These are phyloP conservation scores for Zea luxurians DNA, from an alignment of 176 grass and related monocot species.

Conservation along the genomic window DNA sequence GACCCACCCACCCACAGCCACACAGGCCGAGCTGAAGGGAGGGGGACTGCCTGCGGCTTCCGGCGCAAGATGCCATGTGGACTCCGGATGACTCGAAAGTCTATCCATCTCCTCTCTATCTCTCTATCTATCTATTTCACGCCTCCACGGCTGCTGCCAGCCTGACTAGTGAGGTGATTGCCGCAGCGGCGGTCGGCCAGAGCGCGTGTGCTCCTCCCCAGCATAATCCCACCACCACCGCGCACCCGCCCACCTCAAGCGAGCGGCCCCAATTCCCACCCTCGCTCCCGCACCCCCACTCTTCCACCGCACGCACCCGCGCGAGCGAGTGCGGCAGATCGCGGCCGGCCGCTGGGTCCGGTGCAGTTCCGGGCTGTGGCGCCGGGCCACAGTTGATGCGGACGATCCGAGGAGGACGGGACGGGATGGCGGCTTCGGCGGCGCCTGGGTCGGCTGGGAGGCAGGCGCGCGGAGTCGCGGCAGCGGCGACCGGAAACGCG, in stretches of 20 bases:
- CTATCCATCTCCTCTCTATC: background rate
- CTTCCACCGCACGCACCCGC: constrained; percentile 44
- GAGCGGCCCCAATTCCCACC: constrained; percentile 39
- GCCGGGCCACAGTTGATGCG: constrained; percentile 18
- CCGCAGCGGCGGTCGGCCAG: background rate
- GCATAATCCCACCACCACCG: constrained; percentile 21
- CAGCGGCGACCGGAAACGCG: constrained; percentile 47
- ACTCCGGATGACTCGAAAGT: constrained; percentile 28
- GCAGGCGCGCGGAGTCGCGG: constrained; percentile 39
- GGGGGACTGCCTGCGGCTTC: background rate
- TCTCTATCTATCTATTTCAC: too few species aligned
- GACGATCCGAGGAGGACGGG: constrained; percentile 53
- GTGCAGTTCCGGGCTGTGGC: background rate
- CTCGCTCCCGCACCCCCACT: constrained; percentile 5
- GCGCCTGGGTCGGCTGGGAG: constrained; percentile 39
- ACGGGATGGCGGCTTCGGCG: constrained; percentile 17
- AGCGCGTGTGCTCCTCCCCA: background rate
- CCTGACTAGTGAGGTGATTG: constrained; percentile 13
- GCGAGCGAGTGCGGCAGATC: constrained; percentile 37
- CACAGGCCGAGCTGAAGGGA: too few species aligned
- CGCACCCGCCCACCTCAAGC: constrained; percentile 8
- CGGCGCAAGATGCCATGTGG: constrained; percentile 37
- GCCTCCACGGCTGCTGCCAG: constrained; percentile 3
- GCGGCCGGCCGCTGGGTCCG: background rate
- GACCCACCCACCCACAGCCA: too few species aligned